phyloP scores from a whole-genome alignment of 805 yeast species.

The Saccharomycopsis vini region DNA sequence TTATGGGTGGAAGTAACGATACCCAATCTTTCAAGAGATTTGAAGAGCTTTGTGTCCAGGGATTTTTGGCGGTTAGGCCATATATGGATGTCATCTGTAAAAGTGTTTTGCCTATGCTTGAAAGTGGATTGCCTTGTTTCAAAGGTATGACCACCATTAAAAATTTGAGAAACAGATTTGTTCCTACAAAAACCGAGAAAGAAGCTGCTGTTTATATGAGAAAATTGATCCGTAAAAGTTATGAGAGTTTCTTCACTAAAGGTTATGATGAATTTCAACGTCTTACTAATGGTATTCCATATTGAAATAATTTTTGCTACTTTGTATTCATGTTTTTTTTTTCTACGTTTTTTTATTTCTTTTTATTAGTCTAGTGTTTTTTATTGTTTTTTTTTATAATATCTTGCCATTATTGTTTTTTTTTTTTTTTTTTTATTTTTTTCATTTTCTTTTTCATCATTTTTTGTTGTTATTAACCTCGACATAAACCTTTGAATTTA shows the following conservation, averaged over 20 bases:
- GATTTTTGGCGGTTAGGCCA: constrained; percentile 81
- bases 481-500: too few species aligned
- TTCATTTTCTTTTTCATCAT: too few species aligned
- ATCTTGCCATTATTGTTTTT: too few species aligned
- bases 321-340: not conserved
- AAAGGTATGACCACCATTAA: constrained; percentile 73
- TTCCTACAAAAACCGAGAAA: constrained; percentile 65
- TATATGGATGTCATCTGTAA: constrained; percentile 78
- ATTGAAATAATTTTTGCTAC: constrained; percentile 30
- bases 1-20: constrained; percentile 81
- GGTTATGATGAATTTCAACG: constrained; percentile 98
- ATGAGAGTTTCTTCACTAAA: constrained; percentile 81
- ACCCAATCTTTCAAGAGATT: constrained; percentile 90
- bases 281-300: constrained; percentile 94
- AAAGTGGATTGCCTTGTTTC: constrained; percentile 93
- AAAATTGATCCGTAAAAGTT: constrained; percentile 66
- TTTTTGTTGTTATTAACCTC: too few species aligned
- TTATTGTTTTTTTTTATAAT: not conserved
- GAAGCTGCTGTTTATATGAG: constrained; percentile 80
- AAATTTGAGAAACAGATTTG: constrained; percentile 71
- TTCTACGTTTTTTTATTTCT: not conserved
- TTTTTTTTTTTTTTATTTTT: too few species aligned
- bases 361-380: too few species aligned
- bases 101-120: constrained; percentile 87
- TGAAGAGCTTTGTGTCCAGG: constrained; percentile 91